Evolutionary conservation across 2,329 filamentous ascomycete species (phyloP), one percentile per base, ranked within the genome.

Genomic region (Epichloe brachyelytri): DNA sequence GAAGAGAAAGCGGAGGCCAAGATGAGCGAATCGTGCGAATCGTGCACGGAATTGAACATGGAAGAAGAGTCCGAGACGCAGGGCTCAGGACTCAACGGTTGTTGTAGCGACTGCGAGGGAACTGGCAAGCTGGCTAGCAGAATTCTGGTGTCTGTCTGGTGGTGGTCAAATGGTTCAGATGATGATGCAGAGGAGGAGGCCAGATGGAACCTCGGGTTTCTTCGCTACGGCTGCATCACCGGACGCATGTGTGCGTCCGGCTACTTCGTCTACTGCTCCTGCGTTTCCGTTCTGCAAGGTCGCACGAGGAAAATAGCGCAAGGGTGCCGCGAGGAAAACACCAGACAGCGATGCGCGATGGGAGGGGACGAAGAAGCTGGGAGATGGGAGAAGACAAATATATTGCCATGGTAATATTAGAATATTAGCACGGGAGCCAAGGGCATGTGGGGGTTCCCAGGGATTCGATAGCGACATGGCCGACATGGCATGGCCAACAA

Each of bases 281-380:
- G 17, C 38, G 36, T 37, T 51, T 38, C 43, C 34, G 46, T 30
- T 33, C 37, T 37, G 34, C 15, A 17, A 17, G 12, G 54, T 57
- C 17, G 48, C 51, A 56, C 54, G 12, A 40, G 10, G 38, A 50
- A 43, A 44, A 48, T 43, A 49, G 46, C 54, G 44, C 54, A 56
- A 26, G 22, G 22, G 22, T 26, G 22, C 2, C 22, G 22, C 22
- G 6, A 26, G 22, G 22, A 26, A 26, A 26, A 26, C 22, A 26
- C 22, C 22, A 26, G 22, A 26, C 22, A 26, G 22, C 22, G 22
- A 26, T 8, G 22, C 22, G 22, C 22, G 22, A 7, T 15, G 12
- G 5, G 43, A n/a, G 17, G 40, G n/a, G n/a, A 34, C 34, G n/a
- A 17, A 6, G 46, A 52, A 10, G 26, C 10, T 20, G 30, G 30